A percentile compares a stretch with the other conserved stretches of the same genome.
Evolutionary conservation across 345 rosid genomes (phyloP).

Genomic region (Gossypium longicalyx): DNA sequence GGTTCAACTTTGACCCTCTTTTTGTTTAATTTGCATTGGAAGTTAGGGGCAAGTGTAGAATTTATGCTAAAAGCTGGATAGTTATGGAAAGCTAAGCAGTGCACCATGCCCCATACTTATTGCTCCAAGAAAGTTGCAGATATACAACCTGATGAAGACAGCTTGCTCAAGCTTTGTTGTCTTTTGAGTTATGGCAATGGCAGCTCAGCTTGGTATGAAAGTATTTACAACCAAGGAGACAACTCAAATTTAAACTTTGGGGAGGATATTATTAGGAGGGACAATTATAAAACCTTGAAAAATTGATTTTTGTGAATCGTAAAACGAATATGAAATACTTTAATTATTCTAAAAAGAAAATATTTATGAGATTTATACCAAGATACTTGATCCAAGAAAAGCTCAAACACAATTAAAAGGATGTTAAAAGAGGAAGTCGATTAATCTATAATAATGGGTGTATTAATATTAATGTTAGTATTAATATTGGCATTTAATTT

Average conservation of each 20-base stretch:
- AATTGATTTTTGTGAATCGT: no score
- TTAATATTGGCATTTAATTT: background rate
- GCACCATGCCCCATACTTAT: slow-evolving; percentile 1
- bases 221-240: no score
- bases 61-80: background rate
- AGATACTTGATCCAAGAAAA: no score
- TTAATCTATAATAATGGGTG: no score
- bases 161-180: background rate
- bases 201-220: background rate
- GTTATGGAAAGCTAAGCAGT: background rate
- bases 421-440: no score
- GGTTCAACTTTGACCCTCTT: background rate
- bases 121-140: background rate
- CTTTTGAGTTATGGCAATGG: background rate
- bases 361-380: background rate
- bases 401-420: background rate
- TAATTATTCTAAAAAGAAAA: no score
- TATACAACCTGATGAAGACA: background rate
- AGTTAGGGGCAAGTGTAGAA: slow-evolving; percentile 3
- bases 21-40: background rate
- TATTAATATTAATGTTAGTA: background rate
- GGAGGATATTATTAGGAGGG: no score
- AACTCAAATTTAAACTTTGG: no score
- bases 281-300: rapidly evolving
- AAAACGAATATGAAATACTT: no score